Conservation (phyloP, 139 green algal species). For the Mesostigma viride region DNA sequence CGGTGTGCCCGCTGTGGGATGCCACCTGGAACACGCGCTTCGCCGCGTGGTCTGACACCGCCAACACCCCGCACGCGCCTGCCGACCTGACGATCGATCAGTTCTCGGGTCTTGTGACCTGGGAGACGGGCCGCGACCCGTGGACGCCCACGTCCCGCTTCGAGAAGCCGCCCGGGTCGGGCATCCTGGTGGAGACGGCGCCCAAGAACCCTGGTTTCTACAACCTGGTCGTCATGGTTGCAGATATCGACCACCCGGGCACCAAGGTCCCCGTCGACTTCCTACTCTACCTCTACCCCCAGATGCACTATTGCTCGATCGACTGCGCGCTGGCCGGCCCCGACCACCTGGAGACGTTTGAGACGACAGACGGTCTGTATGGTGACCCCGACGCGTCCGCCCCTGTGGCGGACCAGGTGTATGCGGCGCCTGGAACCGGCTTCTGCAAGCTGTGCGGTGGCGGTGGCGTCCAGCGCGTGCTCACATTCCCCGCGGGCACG, state of each 20-base stretch:
- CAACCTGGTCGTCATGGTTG: not conserved
- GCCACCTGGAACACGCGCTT: not conserved
- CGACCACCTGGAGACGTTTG: constrained; percentile 10
- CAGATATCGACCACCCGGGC: not conserved
- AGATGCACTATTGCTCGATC: constrained; percentile 21
- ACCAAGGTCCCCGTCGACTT: constrained; percentile 24
- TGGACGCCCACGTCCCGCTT: not conserved
- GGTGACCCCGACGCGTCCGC: constrained; percentile 3
- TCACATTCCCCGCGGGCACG: too few species aligned
- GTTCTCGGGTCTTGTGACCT: constrained; percentile 19
- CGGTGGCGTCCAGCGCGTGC: not conserved
- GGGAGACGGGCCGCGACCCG: constrained; percentile 20
- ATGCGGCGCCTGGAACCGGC: constrained; percentile 3
- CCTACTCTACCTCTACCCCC: constrained; percentile 28
- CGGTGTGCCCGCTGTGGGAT: constrained; percentile 12
- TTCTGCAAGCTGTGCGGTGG: constrained; percentile 20
- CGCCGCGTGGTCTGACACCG: constrained; percentile 14
- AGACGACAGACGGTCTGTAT: constrained; percentile 15
- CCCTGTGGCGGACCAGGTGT: not conserved
- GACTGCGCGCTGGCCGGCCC: constrained; percentile 5
- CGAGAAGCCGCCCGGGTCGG: not conserved
- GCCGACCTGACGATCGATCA: constrained; percentile 18
- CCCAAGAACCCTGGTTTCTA: not conserved
- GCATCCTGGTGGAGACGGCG: too few species aligned
- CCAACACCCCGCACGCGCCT: constrained; percentile 13